Conservation (phyloP, 2,329 filamentous ascomycete genomes). For the Colletotrichum horii region DNA sequence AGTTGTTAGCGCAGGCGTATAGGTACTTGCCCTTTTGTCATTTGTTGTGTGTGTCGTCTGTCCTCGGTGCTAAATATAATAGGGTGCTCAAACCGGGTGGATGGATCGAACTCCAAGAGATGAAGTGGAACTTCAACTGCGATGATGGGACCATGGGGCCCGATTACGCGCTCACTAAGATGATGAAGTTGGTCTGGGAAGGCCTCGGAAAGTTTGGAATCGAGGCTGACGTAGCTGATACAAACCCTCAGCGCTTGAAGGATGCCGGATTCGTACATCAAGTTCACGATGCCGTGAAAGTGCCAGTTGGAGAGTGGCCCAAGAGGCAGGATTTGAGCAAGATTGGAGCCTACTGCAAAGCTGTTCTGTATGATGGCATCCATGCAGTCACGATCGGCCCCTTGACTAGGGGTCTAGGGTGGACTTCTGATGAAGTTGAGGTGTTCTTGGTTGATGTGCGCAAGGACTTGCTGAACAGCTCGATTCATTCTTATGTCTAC, state of each 20-base stretch:
- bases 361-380: neutral
- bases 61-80: neutral
- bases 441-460: neutral
- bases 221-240: constrained; percentile 53
- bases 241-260: constrained; percentile 48
- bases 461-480: neutral
- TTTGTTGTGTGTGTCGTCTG: constrained; percentile 28
- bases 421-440: neutral
- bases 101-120: constrained; percentile 49
- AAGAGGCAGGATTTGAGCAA: constrained; percentile 51
- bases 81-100: constrained; percentile 44
- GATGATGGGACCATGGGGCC: constrained; percentile 43
- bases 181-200: constrained; percentile 48
- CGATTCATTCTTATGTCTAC: constrained; percentile 35
- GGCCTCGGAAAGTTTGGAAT: constrained; percentile 58
- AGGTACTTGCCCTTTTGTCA: neutral
- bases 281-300: constrained; percentile 40
- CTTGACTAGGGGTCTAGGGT: neutral
- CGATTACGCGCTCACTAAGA: constrained; percentile 28
- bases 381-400: neutral
- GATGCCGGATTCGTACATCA: constrained; percentile 56
- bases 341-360: neutral
- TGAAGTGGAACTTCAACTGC: constrained; percentile 40
- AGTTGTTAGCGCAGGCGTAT: neutral
- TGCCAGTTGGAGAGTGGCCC: constrained; percentile 58